Evolutionary conservation across 257 asterid genomes (phyloP).

Genomic region (Capsicum chinense): DNA sequence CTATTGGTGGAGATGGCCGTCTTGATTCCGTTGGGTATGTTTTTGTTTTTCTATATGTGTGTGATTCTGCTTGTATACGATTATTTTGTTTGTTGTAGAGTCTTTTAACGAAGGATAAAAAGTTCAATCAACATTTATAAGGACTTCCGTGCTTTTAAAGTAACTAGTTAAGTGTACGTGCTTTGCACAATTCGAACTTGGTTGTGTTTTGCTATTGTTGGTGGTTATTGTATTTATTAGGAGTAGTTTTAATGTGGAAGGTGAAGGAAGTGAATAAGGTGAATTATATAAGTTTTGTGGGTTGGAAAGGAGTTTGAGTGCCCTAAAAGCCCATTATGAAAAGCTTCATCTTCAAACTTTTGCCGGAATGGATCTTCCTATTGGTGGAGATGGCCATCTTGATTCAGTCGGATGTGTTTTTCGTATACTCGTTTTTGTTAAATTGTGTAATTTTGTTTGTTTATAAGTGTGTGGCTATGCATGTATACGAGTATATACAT

Average conservation of each 20-base stretch:
- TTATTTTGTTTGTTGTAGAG: too few species aligned
- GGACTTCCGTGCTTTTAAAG: too few species aligned
- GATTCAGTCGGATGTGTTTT: constrained; percentile 71
- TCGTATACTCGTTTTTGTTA: background rate
- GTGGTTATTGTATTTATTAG: background rate
- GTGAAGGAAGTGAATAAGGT: constrained; percentile 62
- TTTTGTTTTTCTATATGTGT: background rate
- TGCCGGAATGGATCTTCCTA: constrained; percentile 96
- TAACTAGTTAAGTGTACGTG: too few species aligned
- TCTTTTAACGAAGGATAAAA: too few species aligned
- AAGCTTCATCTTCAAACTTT: constrained; percentile 76
- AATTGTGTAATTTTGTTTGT: background rate
- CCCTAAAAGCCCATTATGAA: constrained; percentile 85
- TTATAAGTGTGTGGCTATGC: too few species aligned
- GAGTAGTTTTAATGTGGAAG: background rate
- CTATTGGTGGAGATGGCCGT: constrained; percentile 94
- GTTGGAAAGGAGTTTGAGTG: constrained; percentile 64
- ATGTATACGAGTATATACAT: too few species aligned
- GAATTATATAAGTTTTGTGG: constrained; percentile 82
- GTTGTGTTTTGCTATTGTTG: background rate
- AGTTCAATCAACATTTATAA: too few species aligned
- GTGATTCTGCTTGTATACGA: background rate
- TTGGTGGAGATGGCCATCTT: constrained; percentile 95
- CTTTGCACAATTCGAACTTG: background rate
- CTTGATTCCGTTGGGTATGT: constrained; percentile 88